Conservation (phyloP, 2,329 filamentous ascomycete species). For the Apiospora hydei region DNA sequence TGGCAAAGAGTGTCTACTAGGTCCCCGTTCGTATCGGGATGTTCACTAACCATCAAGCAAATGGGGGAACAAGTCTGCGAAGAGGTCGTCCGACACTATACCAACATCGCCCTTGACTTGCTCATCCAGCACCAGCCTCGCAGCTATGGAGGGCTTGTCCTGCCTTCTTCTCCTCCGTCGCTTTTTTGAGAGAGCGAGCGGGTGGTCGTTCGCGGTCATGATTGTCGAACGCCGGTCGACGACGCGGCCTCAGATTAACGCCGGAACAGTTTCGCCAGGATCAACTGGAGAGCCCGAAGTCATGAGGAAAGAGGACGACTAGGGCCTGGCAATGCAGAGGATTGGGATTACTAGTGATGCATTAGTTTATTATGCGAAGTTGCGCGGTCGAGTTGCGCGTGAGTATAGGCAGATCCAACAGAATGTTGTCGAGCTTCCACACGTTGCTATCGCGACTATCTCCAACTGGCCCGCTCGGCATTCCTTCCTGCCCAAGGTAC, state of each 20-base stretch:
- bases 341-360: neutral
- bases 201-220: neutral
- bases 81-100: constrained; percentile 85
- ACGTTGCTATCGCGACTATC: constrained; percentile 10
- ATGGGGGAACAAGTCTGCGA: constrained; percentile 79
- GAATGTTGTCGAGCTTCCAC: neutral
- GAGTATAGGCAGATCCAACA: neutral
- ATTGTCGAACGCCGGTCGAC: neutral
- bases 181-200: neutral
- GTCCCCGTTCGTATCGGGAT: constrained; percentile 13
- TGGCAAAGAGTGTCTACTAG: neutral
- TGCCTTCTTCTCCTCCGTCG: constrained; percentile 60
- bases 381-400: constrained; percentile 2
- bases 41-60: constrained; percentile 57
- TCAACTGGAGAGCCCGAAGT: neutral
- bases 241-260: neutral
- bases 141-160: constrained; percentile 79
- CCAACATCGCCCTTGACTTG: constrained; percentile 86
- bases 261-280: constrained; percentile 1
- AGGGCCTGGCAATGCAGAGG: neutral
- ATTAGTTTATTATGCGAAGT: neutral
- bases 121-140: constrained; percentile 83
- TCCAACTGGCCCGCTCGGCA: constrained; percentile 6
- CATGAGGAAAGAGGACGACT: neutral
- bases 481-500: neutral